These are phyloP conservation scores for Globisporangium recalcitrans DNA, from an alignment of 352 stramenopile genomes.

Conservation along the genomic window DNA sequence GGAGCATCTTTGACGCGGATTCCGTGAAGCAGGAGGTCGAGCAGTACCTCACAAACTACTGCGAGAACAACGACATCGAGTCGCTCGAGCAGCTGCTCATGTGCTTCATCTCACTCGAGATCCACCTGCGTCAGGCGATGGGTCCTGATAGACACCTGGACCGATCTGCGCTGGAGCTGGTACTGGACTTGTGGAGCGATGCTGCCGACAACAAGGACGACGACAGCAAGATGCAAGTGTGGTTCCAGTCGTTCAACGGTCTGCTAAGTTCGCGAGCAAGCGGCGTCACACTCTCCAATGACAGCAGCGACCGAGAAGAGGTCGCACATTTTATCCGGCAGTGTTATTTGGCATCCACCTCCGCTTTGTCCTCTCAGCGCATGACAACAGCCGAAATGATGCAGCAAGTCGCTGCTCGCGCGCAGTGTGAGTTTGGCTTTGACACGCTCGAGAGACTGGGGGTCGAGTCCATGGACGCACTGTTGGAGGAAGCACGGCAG, in stretches of 20 bases:
- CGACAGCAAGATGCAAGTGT: background rate
- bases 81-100: conserved; percentile 32
- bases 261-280: background rate
- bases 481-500: conserved; percentile 16
- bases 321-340: conserved; percentile 14
- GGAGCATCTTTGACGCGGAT: conserved; percentile 20
- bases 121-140: conserved; percentile 10
- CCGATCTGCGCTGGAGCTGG: conserved; percentile 12
- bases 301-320: background rate
- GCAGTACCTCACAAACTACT: conserved; percentile 23
- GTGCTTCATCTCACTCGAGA: conserved; percentile 35
- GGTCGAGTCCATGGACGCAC: background rate
- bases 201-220: background rate
- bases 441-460: conserved; percentile 10
- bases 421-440: conserved; percentile 12
- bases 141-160: background rate
- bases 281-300: background rate
- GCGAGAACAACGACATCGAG: conserved; percentile 15
- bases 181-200: conserved; percentile 16
- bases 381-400: background rate
- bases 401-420: conserved; percentile 5
- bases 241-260: conserved; percentile 8
- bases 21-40: conserved; percentile 27
- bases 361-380: background rate
- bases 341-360: conserved; percentile 1